phyloP scores from a whole-genome alignment of 257 asterid genomes.

The Scutellaria minor region DNA sequence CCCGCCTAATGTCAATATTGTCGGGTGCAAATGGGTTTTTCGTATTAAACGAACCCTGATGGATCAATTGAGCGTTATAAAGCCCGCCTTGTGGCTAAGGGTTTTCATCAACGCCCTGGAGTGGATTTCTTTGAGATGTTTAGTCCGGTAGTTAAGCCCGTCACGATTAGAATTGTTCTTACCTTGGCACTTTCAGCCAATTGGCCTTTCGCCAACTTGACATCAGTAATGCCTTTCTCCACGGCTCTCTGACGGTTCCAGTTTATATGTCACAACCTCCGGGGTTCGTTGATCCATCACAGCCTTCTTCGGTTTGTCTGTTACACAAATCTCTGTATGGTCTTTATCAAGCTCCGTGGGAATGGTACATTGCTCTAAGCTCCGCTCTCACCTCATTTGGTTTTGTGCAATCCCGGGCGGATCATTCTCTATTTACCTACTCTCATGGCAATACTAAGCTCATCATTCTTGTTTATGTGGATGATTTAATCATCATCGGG shows the following conservation, averaged over 20 bases:
- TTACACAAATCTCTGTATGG: background rate
- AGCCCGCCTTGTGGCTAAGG: background rate
- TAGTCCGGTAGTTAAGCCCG: background rate
- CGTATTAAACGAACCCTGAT: background rate
- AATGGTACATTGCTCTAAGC: background rate
- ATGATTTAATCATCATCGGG: background rate
- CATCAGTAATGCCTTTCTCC: background rate
- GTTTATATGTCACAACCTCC: background rate
- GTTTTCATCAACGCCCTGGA: background rate
- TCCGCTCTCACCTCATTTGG: background rate
- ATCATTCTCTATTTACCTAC: too few relatives aligned
- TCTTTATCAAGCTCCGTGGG: background rate
- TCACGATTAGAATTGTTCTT: background rate
- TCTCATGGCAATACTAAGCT: accelerated
- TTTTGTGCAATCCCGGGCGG: background rate
- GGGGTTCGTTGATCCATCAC: background rate
- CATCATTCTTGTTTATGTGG: background rate
- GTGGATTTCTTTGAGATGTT: background rate
- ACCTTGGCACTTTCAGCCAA: background rate
- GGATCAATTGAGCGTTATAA: background rate
- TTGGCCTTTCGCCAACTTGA: background rate
- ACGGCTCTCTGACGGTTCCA: background rate
- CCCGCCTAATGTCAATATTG: background rate
- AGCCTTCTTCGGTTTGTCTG: background rate
- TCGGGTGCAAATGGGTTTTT: background rate